A percentile compares a stretch with the other conserved stretches of the same genome.
These are phyloP conservation scores for Kingdonia uniflora DNA, from an alignment of 164 flowering plant genomes.

Conservation along the genomic window DNA sequence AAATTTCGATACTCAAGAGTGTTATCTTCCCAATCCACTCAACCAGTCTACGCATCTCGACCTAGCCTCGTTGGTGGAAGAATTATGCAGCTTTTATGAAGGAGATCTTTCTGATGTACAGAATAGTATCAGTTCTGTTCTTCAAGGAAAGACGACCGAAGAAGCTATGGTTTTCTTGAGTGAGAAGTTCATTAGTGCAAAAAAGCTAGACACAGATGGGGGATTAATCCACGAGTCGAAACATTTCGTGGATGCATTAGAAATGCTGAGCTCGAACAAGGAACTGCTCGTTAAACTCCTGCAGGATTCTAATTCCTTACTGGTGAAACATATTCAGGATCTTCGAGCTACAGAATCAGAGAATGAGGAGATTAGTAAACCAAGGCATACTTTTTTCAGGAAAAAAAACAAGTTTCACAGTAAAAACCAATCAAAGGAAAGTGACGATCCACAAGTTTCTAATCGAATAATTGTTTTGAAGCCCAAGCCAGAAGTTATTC, in stretches of 20 bases:
- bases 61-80: constrained; percentile 39
- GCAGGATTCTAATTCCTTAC: constrained; percentile 44
- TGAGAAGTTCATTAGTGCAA: constrained; percentile 36
- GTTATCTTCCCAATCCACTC: constrained; percentile 12
- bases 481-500: constrained; percentile 34
- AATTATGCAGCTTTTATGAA: constrained; percentile 25
- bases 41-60: constrained; percentile 15
- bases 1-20: constrained; percentile 14
- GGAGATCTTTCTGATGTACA: constrained; percentile 13
- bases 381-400: constrained; percentile 34
- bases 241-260: constrained; percentile 53
- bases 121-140: constrained; percentile 12
- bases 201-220: constrained; percentile 25
- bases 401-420: constrained; percentile 38
- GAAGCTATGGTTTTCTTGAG: constrained; percentile 42
- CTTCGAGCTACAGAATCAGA: constrained; percentile 22
- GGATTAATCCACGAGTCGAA: constrained; percentile 21
- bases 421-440: constrained; percentile 17
- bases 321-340: constrained; percentile 34
- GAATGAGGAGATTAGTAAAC: constrained; percentile 13
- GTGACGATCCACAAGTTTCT: constrained; percentile 25
- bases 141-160: constrained; percentile 43
- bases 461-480: constrained; percentile 69
- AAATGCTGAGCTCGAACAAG: constrained; percentile 43
- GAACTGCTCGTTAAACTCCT: constrained; percentile 42